Evolutionary conservation across 176 grass and related monocot genomes (phyloP).

Genomic region (Alloteropsis semialata): DNA sequence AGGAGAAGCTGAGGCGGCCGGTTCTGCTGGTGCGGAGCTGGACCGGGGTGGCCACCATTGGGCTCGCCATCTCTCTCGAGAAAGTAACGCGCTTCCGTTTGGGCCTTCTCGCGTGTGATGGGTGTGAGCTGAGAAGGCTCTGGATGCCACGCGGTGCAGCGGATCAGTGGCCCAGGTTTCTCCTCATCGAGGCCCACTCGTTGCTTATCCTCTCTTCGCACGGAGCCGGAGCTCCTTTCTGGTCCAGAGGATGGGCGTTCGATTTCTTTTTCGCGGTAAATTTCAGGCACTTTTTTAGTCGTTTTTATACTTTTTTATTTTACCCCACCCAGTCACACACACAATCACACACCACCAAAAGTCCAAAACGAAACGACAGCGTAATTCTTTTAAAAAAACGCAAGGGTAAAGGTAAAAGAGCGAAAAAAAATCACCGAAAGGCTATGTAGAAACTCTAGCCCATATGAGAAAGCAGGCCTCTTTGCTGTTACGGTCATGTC

Average conservation of each 20-base stretch:
- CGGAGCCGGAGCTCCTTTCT: not conserved
- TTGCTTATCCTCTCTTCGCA: conserved; percentile 33
- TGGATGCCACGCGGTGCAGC: not conserved
- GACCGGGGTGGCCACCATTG: conserved; percentile 29
- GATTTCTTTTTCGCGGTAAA: too few species aligned
- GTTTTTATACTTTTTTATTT: too few species aligned
- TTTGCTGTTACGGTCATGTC: too few species aligned
- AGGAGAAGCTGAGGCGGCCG: conserved; percentile 28
- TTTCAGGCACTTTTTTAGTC: too few species aligned
- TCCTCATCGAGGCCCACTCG: conserved; percentile 21
- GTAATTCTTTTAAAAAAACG: too few species aligned
- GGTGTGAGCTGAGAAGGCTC: conserved; percentile 1
- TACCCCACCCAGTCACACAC: too few species aligned
- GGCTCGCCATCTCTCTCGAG: conserved; percentile 55
- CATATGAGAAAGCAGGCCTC: not conserved
- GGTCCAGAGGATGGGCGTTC: too few species aligned
- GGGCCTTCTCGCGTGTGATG: not conserved
- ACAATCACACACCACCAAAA: too few species aligned
- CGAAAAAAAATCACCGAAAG: not conserved
- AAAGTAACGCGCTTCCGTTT: not conserved
- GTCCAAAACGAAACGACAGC: too few species aligned
- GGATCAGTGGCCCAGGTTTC: conserved; percentile 35
- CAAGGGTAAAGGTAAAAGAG: too few species aligned
- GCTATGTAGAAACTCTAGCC: not conserved
- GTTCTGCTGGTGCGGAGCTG: conserved; percentile 7